phyloP scores from a whole-genome alignment of 2,329 filamentous ascomycete genomes.

The Coleophoma crateriformis region DNA sequence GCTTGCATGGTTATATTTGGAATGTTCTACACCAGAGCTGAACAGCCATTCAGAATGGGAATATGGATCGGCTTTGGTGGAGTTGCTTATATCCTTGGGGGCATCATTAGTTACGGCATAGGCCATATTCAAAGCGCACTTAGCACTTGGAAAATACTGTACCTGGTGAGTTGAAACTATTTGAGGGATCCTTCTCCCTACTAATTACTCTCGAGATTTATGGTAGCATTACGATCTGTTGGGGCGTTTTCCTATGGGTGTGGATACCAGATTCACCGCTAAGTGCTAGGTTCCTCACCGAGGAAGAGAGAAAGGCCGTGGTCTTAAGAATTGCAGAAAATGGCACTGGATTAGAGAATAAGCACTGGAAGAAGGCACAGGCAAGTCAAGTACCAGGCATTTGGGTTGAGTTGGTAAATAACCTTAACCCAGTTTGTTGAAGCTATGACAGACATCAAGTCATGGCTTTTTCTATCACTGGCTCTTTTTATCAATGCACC shows the following conservation, averaged over 20 bases:
- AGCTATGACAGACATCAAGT: slow-evolving; percentile 32
- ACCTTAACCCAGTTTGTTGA: slow-evolving; percentile 30
- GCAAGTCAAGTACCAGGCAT: neutral
- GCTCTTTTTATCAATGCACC: slow-evolving; percentile 23
- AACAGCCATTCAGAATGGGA: slow-evolving; percentile 48
- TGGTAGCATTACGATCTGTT: slow-evolving; percentile 39
- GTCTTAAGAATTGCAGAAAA: slow-evolving; percentile 26
- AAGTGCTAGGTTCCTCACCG: slow-evolving; percentile 28
- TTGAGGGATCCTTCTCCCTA: too few relatives aligned
- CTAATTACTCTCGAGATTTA: slow-evolving; percentile 26
- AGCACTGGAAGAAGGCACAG: slow-evolving; percentile 28
- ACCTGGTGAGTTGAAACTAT: slow-evolving; percentile 27
- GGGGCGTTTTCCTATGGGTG: slow-evolving; percentile 33
- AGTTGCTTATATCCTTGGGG: slow-evolving; percentile 32
- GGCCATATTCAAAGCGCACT: slow-evolving; percentile 43
- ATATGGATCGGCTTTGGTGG: slow-evolving; percentile 46
- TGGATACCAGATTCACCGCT: slow-evolving; percentile 33
- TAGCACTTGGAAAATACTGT: slow-evolving; percentile 33
- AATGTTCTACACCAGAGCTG: slow-evolving; percentile 54
- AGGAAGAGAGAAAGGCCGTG: slow-evolving; percentile 30
- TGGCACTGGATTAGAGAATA: slow-evolving; percentile 33
- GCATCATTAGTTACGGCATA: slow-evolving; percentile 50
- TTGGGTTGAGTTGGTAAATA: neutral
- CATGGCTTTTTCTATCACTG: slow-evolving; percentile 33
- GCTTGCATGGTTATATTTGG: slow-evolving; percentile 49